Evolutionary conservation across 331 rosid genomes (phyloP).

Genomic region (Pyracantha coccinea): DNA sequence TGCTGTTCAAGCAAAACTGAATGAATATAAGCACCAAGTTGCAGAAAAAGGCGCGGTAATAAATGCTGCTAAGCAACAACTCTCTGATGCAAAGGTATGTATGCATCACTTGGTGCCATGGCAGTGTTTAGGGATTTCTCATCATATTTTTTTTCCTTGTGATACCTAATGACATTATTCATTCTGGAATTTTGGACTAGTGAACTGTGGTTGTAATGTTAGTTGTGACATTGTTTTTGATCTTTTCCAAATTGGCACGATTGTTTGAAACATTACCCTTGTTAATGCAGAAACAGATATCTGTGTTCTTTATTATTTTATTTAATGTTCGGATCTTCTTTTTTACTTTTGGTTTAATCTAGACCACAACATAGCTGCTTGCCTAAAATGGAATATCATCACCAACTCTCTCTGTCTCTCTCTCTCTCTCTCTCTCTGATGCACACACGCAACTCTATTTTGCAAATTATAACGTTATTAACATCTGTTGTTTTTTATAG

Average conservation of each 20-base stretch:
- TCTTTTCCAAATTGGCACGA: neutral
- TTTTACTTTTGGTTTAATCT: neutral
- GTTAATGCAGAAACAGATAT: neutral
- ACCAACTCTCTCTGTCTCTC: neutral
- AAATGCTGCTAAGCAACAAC: constrained; percentile 54
- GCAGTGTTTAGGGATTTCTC: neutral
- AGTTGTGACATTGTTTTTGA: neutral
- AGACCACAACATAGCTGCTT: neutral
- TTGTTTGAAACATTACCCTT: neutral
- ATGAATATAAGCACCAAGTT: constrained; percentile 53
- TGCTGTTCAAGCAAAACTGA: constrained; percentile 41
- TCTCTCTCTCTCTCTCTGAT: neutral
- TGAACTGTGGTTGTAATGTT: neutral
- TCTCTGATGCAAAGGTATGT: constrained; percentile 78
- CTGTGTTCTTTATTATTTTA: neutral
- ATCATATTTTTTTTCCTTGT: neutral
- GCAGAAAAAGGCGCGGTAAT: constrained; percentile 63
- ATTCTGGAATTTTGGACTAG: constrained; percentile 2
- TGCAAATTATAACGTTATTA: neutral
- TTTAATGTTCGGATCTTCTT: neutral
- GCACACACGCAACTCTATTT: neutral
- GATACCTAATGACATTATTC: constrained; percentile 1
- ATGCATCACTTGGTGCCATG: constrained; percentile 1
- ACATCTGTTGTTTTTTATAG: constrained; percentile 30
- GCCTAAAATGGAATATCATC: neutral